Conservation (phyloP, 805 yeast species). For the Ogataea nitratoaversa region DNA sequence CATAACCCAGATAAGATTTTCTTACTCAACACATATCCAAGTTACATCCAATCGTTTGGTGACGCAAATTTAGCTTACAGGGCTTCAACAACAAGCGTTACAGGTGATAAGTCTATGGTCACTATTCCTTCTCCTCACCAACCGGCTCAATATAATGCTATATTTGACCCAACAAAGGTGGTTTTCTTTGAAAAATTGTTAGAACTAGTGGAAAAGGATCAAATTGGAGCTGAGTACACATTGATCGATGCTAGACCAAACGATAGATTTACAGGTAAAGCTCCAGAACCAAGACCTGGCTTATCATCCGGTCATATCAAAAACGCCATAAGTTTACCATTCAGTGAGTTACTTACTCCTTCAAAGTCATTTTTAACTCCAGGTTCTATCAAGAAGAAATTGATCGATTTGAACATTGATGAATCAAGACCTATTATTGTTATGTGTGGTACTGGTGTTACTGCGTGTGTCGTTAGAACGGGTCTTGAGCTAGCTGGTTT, state of each 20-base stretch:
- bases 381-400: conserved; percentile 42
- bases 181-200: conserved; percentile 64
- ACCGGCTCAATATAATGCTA: conserved; percentile 32
- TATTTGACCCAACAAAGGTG: conserved; percentile 44
- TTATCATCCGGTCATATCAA: conserved; percentile 88
- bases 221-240: conserved; percentile 43
- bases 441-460: conserved; percentile 96
- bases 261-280: conserved; percentile 72
- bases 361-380: conserved; percentile 45
- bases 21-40: conserved; percentile 64
- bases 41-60: conserved; percentile 22
- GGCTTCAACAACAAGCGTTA: conserved; percentile 19
- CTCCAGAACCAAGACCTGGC: conserved; percentile 88
- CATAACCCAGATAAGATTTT: conserved; percentile 53
- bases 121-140: conserved; percentile 21
- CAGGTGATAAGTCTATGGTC: conserved; percentile 17
- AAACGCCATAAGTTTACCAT: conserved; percentile 75
- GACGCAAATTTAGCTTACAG: conserved; percentile 22
- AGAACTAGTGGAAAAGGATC: conserved; percentile 48
- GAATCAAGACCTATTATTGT: conserved; percentile 65
- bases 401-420: conserved; percentile 38
- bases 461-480: conserved; percentile 81
- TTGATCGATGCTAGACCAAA: conserved; percentile 79
- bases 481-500: conserved; percentile 61
- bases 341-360: conserved; percentile 51